Base-by-base conservation (phyloP, 2,329 filamentous ascomycete species). In the Beauveria sp. region DNA sequence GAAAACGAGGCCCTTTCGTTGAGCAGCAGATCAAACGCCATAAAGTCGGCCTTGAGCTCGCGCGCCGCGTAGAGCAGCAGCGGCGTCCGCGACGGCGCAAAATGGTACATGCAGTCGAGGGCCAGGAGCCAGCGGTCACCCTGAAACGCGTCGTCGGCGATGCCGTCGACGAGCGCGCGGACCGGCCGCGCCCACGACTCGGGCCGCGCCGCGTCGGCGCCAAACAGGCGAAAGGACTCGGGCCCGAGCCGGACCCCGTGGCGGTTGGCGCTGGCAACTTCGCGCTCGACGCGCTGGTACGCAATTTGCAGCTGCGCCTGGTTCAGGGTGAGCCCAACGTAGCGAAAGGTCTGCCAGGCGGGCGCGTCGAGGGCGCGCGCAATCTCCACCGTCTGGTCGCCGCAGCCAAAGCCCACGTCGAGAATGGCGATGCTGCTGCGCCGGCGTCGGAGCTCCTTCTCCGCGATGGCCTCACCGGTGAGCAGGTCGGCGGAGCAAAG, bases 361-460 rank as follows among this genome's bases (percentile, higher is more conserved):
- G 56, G 57, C 4, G 65, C 46, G 20, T 64, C 55, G 4, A 70
- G 63, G 26, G 71, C 66, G 12, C 67, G 68, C 2, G 71, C 74
- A 26, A 84, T 65, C 60, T 79, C 76, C 22, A 80, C 67, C 0
- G 77, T 81, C 67, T 85, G 83, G 64, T 85, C 82, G 37, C 83
- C 83, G 63, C 83, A 86, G 10, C 83, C 83, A 63, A 84, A 81
- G 2, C 83, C 83, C 1, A 85, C 71, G 62, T 85, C 83, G 1
- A 85, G 70, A 10, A 82, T 71, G 3, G 74, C 68, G 5, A 77
- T 64, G 7, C 65, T 59, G 14, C 61, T 59, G 14, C 61, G 40
- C 14, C 53, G 55, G 10, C 63, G 37, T 12, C 58, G 63, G 10
- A 34, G 37, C 24, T 61, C 30, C 5, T 63, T 40, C 5, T 63